A percentile compares a stretch with the other conserved stretches of the same genome.
Conservation (phyloP, 108 stramenopile genomes). For the Aurantiochytrium sp. region DNA sequence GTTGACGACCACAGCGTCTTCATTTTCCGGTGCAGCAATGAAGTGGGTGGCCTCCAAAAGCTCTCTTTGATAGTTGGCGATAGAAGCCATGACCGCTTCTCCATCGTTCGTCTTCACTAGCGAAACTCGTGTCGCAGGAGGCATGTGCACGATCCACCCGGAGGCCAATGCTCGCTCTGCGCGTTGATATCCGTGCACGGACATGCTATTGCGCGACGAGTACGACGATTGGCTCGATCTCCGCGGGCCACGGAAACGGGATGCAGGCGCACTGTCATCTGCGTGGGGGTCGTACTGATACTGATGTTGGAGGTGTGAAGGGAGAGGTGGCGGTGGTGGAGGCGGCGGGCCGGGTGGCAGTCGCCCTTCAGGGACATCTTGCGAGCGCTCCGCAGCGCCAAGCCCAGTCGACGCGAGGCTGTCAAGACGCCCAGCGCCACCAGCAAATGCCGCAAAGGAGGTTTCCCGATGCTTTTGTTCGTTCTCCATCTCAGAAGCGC, state of each 20-base stretch:
- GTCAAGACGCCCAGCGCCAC: background rate
- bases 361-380: background rate
- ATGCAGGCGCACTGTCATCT: too few relatives aligned
- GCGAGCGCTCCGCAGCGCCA: background rate
- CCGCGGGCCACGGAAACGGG: background rate
- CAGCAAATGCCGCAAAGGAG: background rate
- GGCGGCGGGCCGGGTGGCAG: too few relatives aligned
- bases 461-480: background rate
- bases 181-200: background rate
- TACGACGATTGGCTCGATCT: background rate
- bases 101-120: background rate
- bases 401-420: background rate
- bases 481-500: background rate
- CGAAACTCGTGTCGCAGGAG: background rate
- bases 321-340: too few relatives aligned
- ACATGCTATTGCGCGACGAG: background rate
- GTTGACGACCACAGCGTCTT: background rate
- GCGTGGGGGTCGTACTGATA: too few relatives aligned
- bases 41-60: background rate
- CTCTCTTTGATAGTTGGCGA: background rate
- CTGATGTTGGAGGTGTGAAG: too few relatives aligned
- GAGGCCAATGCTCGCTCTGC: background rate
- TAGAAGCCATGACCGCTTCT: background rate
- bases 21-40: background rate
- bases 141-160: background rate